phyloP scores from a whole-genome alignment of 768 basidiomycete genomes.

The Chalciporus piperatus region DNA sequence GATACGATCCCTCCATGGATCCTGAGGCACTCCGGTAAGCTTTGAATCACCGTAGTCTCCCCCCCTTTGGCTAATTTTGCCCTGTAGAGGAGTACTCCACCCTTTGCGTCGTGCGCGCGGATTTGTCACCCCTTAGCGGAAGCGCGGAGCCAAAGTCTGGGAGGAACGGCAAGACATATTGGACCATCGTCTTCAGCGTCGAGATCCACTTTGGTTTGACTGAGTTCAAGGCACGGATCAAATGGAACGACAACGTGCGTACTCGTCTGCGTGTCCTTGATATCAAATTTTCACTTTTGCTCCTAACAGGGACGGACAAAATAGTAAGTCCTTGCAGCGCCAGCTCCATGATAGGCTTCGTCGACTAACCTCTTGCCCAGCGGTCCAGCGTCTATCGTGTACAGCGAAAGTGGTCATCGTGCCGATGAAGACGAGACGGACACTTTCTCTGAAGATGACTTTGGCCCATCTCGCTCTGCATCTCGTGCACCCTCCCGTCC shows the following conservation, averaged over 20 bases:
- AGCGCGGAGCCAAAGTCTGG: conserved; percentile 69
- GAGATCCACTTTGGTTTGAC: conserved; percentile 83
- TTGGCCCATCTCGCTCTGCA: conserved; percentile 29
- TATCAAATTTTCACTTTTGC: conserved; percentile 1
- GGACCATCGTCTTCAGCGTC: conserved; percentile 82
- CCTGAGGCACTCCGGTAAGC: conserved; percentile 45
- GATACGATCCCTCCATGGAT: conserved; percentile 74
- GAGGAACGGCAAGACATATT: conserved; percentile 66
- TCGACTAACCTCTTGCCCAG: conserved; percentile 34
- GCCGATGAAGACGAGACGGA: conserved; percentile 73
- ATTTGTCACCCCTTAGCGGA: conserved; percentile 66
- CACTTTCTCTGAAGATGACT: conserved; percentile 63
- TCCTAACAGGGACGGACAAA: conserved; percentile 58
- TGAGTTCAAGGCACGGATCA: conserved; percentile 79
- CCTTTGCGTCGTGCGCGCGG: conserved; percentile 74
- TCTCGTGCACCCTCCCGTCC: conserved; percentile 40
- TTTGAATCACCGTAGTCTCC: background rate
- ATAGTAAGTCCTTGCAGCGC: conserved; percentile 50
- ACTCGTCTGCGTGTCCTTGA: background rate
- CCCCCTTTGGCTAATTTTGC: background rate
- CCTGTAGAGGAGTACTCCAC: conserved; percentile 67
- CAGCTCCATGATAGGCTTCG: background rate
- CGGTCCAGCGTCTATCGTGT: conserved; percentile 77
- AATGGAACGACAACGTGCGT: conserved; percentile 76
- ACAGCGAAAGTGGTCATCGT: conserved; percentile 75